Base-by-base conservation (phyloP, 2,329 filamentous ascomycete species). In the Thyridium curvatum region DNA sequence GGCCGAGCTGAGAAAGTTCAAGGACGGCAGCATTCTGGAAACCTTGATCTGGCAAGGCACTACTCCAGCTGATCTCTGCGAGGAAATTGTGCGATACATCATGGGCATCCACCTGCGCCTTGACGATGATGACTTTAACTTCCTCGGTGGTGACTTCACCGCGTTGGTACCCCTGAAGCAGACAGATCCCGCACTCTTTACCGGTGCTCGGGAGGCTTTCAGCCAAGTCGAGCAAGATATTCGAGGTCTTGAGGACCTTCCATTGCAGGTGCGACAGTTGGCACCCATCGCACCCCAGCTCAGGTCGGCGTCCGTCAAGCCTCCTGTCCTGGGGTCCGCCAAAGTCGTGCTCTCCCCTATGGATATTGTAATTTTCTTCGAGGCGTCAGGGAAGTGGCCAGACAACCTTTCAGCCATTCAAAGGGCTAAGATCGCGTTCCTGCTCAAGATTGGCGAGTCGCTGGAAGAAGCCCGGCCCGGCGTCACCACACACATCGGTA, bases 311-410 rank as follows among this genome's bases (percentile, higher is more conserved):
- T 87, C 84, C 0, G 60, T 85, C 21, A 64, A 68, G 9, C 50
- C 68, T 15, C 79, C 80, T 1, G 48, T 59, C 3, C 59, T 70
- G 30, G 64, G 65, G 17, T 66, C 69, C 12, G 62, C 65, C 36
- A 69, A 66, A 15, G 64, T 60, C 1, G 50, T 61, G 14, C 51
- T 69, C 39, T 55, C 60, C 18, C 83, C 86, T 1, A 83, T 90
- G 48, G 82, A 94, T 48, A 76, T 94, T 26, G 75, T 89, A 32
- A 72, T 98, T 35, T 90, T 91, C 54, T 97, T 98, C 51, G 93
- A 98, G 64, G 86, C 85, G 4, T 97, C 93, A 7, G 83, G 81
- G 34, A 84, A 87, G 49, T 98, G 93, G 93, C 93, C 93, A 0
- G 90, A 97, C 55, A 88, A 94, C 54, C 65, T 97, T 8, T 78